Evolutionary conservation across 345 rosid genomes (phyloP), one percentile per base, ranked within the genome.

Genomic region (Eucalyptus caleyi): DNA sequence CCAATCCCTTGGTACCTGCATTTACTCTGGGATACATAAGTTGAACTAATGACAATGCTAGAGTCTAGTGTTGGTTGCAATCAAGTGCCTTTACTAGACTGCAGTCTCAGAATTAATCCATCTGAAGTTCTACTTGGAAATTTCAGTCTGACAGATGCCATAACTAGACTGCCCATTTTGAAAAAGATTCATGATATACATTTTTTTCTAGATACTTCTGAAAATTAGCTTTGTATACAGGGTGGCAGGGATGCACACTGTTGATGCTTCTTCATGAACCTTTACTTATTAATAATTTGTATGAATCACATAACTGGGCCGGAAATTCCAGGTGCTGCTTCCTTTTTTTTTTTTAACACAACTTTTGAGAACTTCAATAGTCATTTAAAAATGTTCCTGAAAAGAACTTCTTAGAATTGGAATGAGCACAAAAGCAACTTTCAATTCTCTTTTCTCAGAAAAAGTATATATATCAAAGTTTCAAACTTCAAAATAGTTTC

Each of bases 1-100:
- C 99, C 99, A 26, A 92, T 95, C 88, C 98, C 99, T 91, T 88
- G 93, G 89, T 93, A 96, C 94, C 99, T 97, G 93, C 92, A 94
- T 34, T 32, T 32, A 88, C 54, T 67, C 53, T 26, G 42, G 30
- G 47, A 77, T 23, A 77, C 2, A 2, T 77, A 40, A 77, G 85
- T 40, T 6, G 47, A 77, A 77, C 85, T 77, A 77, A 40, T 23
- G 85, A 40, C 85, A 77, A 77, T 77, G 83, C 24, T 77, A 77
- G 45, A 72, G 30, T 77, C 9, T 1, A 40, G 85, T 77, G 85
- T 77, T 40, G 30, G 47, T 11, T 77, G 9, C 42, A 40, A 77
- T 86, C 87, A 42, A 82, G 86, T 82, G 49, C 47, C 86, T 42
- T 40, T 26, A 6, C 30, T 82, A 82, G 86, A 82, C 50, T 23